Base-by-base conservation (phyloP, 2,329 filamentous ascomycete species). In the Cercospora citrullina region DNA sequence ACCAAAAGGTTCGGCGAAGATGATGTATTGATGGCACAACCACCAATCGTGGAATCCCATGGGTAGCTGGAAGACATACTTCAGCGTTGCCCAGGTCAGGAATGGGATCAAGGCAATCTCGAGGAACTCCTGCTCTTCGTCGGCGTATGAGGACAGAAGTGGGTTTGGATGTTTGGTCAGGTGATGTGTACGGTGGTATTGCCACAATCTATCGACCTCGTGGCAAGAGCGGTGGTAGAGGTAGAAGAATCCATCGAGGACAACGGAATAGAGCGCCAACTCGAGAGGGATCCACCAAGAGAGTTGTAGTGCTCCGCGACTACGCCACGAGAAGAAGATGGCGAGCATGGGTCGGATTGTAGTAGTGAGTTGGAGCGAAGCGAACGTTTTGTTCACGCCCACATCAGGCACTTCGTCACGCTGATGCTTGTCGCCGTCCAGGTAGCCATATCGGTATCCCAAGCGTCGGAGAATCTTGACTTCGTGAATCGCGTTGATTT, bases 41-140 rank as follows among this genome's bases (percentile, higher is more conserved):
- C 81, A 84, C 80, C 79, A 82, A 51, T 83, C 81, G 60, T 83
- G 83, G 70, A 84, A 84, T 1, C 80, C 81, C 79, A 83, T 80
- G 0, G 80, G 81, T 4, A 83, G 59, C 0, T 81, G 80, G 36
- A 80, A 75, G 64, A 72, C 64, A 55, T 76, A 70, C 59, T 77
- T 79, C 39, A 83, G 65, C 0, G 75, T 79, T 48, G 74, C 73
- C 68, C 78, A 83, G 1, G 81, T 77, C 61, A 81, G 68, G 21
- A 82, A 67, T 0, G 81, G 81, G 8, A 83, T 78, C n/a, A 77
- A 79, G 6, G 76, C 77, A 31, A 82, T 80, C 61, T 83, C 81
- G 65, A 81, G 79, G 7, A 82, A 71, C 63, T 82, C 81, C 64
- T 83, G 81, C 63, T 80, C 81, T 7, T 70, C 60, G 60, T 83